Base-by-base conservation (phyloP, 2,329 filamentous ascomycete species). In the Exophiala dermatitidis region DNA sequence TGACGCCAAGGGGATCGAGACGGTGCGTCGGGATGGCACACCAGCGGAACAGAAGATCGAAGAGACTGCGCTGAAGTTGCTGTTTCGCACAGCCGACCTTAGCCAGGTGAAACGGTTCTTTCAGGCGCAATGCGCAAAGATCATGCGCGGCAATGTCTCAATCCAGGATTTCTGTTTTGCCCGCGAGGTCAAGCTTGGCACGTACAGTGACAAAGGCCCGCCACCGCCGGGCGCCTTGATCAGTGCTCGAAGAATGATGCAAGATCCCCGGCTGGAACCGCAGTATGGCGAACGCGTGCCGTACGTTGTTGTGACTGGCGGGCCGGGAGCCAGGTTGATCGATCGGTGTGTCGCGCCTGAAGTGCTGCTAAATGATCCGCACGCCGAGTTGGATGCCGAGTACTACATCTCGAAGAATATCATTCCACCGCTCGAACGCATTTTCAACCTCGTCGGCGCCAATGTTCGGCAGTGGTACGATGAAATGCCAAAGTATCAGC, bases 1-100 rank as follows among this genome's bases (percentile, higher is more conserved):
- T 61, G 94, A 98, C 67, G 94, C 93, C 53, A 98, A 98, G 69
- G 93, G 94, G 31, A 98, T 97, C 59, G 94, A 98, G 74, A 98
- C 94, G 0, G 91, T 98, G 5, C 84, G 94, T 1, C 82, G 93
- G 46, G 93, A 98, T 67, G 93, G 93, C 37, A 97, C 90, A 0
- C 90, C 91, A 0, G 91, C 90, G 0, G 89, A 95, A 70, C 91
- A 97, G 67, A 96, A 93, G 74, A 94, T 98, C 44, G 89, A 96
- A 69, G 93, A 97, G 68, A 93, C 88, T 63, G 86, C 88, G 0
- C 76, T 98, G 34, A 90, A 88, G 66, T 79, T 95, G 2, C 78
- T 98, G 1, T 98, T 98, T 65, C 84, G 90, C 46, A 95, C 90
- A 0, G 81, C 86, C 12, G 91, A 98, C 69, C 77, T 98, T 10